phyloP scores from a whole-genome alignment of 257 asterid genomes.

The Nicotiana tomentosiformis region DNA sequence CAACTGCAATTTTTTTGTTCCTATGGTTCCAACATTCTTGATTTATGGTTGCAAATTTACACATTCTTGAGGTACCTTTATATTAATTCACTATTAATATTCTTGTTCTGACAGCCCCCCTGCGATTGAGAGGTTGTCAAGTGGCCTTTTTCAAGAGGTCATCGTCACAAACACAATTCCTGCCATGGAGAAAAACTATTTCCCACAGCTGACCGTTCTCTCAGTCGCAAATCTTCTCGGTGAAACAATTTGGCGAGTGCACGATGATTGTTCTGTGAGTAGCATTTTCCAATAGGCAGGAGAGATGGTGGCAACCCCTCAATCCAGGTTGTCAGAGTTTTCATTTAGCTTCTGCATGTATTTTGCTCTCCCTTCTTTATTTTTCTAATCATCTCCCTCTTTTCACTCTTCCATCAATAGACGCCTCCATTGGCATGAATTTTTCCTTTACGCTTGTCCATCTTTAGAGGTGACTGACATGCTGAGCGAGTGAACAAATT shows the following conservation, averaged over 20 bases:
- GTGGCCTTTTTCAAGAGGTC: slow-evolving; percentile 94
- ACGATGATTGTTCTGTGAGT: slow-evolving; percentile 91
- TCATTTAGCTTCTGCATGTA: not conserved
- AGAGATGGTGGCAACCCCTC: not conserved
- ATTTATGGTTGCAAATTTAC: not conserved
- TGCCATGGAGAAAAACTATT: slow-evolving; percentile 60
- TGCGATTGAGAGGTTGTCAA: slow-evolving; percentile 81
- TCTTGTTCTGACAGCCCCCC: slow-evolving; percentile 62
- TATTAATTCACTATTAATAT: not conserved
- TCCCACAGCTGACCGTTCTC: slow-evolving; percentile 81
- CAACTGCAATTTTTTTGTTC: not conserved
- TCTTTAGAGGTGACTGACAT: not conserved
- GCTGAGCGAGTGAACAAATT: not conserved
- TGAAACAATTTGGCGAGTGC: slow-evolving; percentile 96
- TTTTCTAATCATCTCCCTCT: not conserved
- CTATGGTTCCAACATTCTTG: not conserved
- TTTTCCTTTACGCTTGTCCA: not conserved
- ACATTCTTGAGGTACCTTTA: not conserved
- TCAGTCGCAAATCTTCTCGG: slow-evolving; percentile 91
- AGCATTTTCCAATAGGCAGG: slow-evolving; percentile 70
- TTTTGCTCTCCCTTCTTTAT: not conserved
- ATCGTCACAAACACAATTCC: slow-evolving; percentile 87
- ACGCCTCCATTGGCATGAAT: slow-evolving; percentile 5
- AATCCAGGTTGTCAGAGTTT: not conserved
- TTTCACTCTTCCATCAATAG: not conserved